Evolutionary conservation across 106 monocot species (phyloP).

Genomic region (Phalaenopsis aphrodite): DNA sequence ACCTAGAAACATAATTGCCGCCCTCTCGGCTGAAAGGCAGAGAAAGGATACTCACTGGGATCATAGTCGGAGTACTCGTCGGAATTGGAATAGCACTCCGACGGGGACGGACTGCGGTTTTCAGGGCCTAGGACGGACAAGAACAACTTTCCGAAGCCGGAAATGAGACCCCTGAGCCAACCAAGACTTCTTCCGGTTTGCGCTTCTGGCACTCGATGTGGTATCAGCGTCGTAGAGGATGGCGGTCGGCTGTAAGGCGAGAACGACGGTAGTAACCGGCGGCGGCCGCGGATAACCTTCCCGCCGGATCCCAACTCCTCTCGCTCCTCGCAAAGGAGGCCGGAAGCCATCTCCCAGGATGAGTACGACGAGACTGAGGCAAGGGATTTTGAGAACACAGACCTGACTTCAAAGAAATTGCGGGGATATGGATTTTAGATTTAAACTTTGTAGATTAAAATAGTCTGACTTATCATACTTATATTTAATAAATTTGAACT

Average conservation of each 20-base stretch:
- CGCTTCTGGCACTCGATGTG: background rate
- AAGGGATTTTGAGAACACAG: conserved; percentile 7
- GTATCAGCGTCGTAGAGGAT: background rate
- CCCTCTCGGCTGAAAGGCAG: background rate
- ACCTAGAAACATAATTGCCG: no score
- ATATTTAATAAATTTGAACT: no score
- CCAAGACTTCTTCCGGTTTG: conserved; percentile 11
- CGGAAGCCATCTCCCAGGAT: background rate
- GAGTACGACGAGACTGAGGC: conserved; percentile 2
- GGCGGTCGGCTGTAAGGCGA: conserved; percentile 17
- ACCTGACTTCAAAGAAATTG: no score
- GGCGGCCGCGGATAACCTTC: conserved; percentile 16
- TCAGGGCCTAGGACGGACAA: conserved; percentile 22
- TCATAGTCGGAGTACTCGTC: background rate
- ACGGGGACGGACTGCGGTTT: conserved; percentile 1
- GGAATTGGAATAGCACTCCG: background rate
- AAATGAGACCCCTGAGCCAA: conserved; percentile 27
- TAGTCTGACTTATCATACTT: no score
- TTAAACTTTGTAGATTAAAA: no score
- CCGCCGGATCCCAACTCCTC: conserved; percentile 26
- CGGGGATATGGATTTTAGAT: no score
- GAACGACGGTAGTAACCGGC: background rate
- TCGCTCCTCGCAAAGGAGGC: background rate
- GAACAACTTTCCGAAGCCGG: conserved; percentile 34
- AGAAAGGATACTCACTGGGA: background rate